Evolutionary conservation across 805 yeast species (phyloP).

Genomic region (Saccharomycopsis fermentans): DNA sequence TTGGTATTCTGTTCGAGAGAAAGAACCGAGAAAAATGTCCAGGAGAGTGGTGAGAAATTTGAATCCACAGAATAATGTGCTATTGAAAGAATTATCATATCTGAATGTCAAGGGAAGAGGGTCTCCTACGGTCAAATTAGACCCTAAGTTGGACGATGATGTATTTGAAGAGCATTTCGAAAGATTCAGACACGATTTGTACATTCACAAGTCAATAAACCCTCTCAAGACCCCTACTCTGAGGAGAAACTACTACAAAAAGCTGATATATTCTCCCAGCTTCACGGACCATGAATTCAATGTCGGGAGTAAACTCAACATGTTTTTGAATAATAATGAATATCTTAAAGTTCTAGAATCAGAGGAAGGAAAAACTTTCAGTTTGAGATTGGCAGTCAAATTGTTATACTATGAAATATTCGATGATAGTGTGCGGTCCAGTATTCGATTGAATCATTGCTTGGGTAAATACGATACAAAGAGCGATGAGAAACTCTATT

Average conservation of each 20-base stretch:
- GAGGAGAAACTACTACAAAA: not conserved
- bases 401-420: not conserved
- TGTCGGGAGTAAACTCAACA: not conserved
- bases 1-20: too few relatives aligned
- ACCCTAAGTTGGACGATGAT: not conserved
- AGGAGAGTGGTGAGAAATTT: not conserved
- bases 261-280: not conserved
- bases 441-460: not conserved
- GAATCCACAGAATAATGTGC: not conserved
- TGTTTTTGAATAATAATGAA: not conserved
- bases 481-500: not conserved
- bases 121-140: not conserved
- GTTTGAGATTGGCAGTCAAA: not conserved
- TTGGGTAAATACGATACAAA: not conserved
- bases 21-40: not conserved
- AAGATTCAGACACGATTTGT: not conserved
- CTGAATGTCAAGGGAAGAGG: not conserved
- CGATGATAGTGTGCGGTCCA: not conserved
- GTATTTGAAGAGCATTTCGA: not conserved
- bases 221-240: not conserved
- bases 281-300: not conserved
- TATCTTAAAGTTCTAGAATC: not conserved
- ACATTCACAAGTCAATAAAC: not conserved
- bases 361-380: not conserved
- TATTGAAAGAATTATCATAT: not conserved